Evolutionary conservation across 2,329 filamentous ascomycete species (phyloP).

Genomic region (Sphaerulina vaccinii): DNA sequence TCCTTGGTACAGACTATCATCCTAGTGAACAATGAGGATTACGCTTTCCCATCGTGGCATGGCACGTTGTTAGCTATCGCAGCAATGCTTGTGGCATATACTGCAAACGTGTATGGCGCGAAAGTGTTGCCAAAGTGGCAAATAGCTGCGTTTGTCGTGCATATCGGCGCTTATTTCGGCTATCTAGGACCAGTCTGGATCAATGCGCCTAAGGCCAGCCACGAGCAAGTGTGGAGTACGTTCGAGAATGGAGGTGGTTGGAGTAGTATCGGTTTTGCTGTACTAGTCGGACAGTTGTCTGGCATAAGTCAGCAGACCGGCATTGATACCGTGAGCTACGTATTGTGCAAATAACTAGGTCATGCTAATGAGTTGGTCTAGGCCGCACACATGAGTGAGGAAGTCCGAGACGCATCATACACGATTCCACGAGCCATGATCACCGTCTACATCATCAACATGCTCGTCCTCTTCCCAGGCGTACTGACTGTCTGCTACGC

Average conservation of each 20-base stretch:
- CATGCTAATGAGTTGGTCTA: neutral
- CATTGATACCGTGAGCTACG: constrained; percentile 18
- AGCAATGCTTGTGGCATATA: constrained; percentile 43
- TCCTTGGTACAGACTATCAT: constrained; percentile 25
- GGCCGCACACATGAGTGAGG: constrained; percentile 31
- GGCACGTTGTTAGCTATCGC: constrained; percentile 50
- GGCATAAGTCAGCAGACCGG: constrained; percentile 27
- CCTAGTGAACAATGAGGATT: constrained; percentile 45
- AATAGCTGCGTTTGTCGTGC: constrained; percentile 23
- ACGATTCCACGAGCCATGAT: constrained; percentile 31
- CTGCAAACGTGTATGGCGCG: constrained; percentile 41
- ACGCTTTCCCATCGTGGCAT: constrained; percentile 46
- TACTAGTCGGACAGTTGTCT: constrained; percentile 35
- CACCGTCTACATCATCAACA: constrained; percentile 45
- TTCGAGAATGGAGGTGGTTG: constrained; percentile 42
- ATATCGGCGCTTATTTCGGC: constrained; percentile 28
- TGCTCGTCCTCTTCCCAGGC: constrained; percentile 44
- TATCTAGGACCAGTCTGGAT: constrained; percentile 31
- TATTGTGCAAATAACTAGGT: neutral
- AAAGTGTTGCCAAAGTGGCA: constrained; percentile 39
- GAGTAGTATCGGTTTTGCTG: constrained; percentile 30
- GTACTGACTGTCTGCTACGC: constrained; percentile 42
- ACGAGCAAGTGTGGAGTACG: constrained; percentile 29
- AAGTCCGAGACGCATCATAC: constrained; percentile 29
- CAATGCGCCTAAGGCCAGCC: constrained; percentile 22